Evolutionary conservation across 2,329 filamentous ascomycete genomes (phyloP), one percentile per base, ranked within the genome.

Genomic region (Aspergillus candidus): DNA sequence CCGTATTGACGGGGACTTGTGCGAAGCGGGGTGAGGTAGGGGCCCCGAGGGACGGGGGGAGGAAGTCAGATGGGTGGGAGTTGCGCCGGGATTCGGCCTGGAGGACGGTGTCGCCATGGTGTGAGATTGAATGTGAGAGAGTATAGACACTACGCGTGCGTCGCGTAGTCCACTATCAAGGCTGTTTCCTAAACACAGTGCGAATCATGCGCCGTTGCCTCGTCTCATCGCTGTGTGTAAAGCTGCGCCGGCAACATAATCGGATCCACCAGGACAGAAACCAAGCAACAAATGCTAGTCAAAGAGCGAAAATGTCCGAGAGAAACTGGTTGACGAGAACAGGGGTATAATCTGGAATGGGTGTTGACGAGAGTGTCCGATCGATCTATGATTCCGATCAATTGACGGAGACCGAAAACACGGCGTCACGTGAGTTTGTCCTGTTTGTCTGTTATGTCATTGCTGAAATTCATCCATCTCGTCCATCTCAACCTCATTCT

Each of bases 31-130:
- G 17, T 61, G 61, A 33, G 62, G 56, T 56, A 70, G 66, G 43
- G 67, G 60, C 18, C 60, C 66, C 22, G 67, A 61, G 8, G 68
- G 69, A 42, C 65, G 68, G 38, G 70, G 70, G 15, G 70, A 72
- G 29, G 70, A 68, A 29, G 67, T 70, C 34, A 69, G 55, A 48
- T 70, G 63, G 14, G 62, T 71, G 17, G 70, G 70, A 42, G 70
- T 72, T 30, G 68, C 60, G 41, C 60, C 67, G 18, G 67, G 66
- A 35, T 67, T 66, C 27, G 51, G 57, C 47, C 69, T 72, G 18
- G 69, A 66, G 22, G 68, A 70, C 11, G 70, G 70, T 18, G 70
- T 72, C 29, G 70, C 68, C 70, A 72, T 72, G 44, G 11, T 55
- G 43, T 14, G 11, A 7, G 2, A 10, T 8, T 27, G 22, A 27